A percentile compares a stretch with the other conserved stretches of the same genome.
These are phyloP conservation scores for Exophiala sp. DNA, from an alignment of 2,329 filamentous ascomycete species.

Conservation along the genomic window DNA sequence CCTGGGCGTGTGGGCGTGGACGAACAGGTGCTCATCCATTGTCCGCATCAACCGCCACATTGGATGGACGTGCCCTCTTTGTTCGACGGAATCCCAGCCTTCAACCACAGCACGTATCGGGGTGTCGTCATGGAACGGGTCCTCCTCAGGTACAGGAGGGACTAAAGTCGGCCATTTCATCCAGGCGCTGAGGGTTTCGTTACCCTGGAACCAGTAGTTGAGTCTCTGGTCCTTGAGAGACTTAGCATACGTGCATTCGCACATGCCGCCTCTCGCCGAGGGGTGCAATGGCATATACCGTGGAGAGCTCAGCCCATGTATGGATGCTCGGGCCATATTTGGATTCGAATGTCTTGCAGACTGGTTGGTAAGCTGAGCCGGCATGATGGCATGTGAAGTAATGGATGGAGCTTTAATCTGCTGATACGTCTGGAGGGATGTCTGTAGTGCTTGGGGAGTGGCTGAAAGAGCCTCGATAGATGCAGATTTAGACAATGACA, in stretches of 20 bases:
- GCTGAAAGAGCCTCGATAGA: neutral
- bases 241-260: slow-evolving; percentile 5
- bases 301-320: neutral
- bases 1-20: neutral
- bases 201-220: slow-evolving; percentile 6
- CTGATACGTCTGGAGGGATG: too few relatives aligned
- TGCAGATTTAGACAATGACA: neutral
- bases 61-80: slow-evolving; percentile 3
- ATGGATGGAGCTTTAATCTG: too few relatives aligned
- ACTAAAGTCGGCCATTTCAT: slow-evolving; percentile 8
- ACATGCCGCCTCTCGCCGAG: neutral
- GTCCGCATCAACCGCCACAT: slow-evolving; percentile 9
- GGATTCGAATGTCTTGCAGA: too few relatives aligned
- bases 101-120: slow-evolving; percentile 10
- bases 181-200: neutral
- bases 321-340: neutral
- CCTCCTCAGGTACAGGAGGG: neutral
- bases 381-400: neutral
- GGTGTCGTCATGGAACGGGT: slow-evolving; percentile 9
- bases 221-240: neutral
- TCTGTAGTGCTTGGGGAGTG: neutral
- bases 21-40: slow-evolving; percentile 11
- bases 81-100: slow-evolving; percentile 13
- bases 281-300: neutral
- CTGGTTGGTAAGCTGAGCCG: neutral